These are phyloP conservation scores for Lactifluus subvellereus DNA, from an alignment of 768 basidiomycete species.

Conservation along the genomic window DNA sequence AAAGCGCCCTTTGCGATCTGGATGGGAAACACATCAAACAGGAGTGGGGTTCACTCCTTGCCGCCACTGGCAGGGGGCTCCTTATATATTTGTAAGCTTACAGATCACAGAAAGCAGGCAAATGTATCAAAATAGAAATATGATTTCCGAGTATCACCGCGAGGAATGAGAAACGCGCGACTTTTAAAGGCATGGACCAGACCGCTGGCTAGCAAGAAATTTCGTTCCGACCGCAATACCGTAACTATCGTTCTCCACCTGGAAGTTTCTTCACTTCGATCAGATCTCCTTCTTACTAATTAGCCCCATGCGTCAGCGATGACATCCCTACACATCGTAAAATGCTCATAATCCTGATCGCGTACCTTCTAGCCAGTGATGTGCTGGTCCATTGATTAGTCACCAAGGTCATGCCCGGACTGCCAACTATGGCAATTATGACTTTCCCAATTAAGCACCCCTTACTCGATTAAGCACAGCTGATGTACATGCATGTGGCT, in stretches of 20 bases:
- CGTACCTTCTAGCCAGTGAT: too few relatives aligned
- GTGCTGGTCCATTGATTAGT: too few relatives aligned
- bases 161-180: neutral
- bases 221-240: neutral
- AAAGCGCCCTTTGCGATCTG: slow-evolving; percentile 34
- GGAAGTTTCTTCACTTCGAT: neutral
- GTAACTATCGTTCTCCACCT: neutral
- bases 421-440: too few relatives aligned
- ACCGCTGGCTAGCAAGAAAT: too few relatives aligned
- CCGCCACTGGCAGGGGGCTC: neutral
- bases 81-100: slow-evolving; percentile 8
- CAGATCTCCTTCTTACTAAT: neutral
- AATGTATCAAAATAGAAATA: slow-evolving; percentile 6
- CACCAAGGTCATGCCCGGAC: too few relatives aligned
- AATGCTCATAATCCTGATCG: too few relatives aligned
- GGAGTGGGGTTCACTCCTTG: neutral
- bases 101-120: neutral
- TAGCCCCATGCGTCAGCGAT: slow-evolving; percentile 2
- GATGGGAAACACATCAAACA: slow-evolving; percentile 38
- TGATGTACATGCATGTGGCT: too few relatives aligned
- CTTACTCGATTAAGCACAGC: too few relatives aligned
- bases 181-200: too few relatives aligned
- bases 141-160: slow-evolving; percentile 1
- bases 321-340: too few relatives aligned
- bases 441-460: too few relatives aligned